A percentile compares a stretch with the other conserved stretches of the same genome.
phyloP scores from a whole-genome alignment of 164 flowering plant species.

The Chloranthus sessilifolius region DNA sequence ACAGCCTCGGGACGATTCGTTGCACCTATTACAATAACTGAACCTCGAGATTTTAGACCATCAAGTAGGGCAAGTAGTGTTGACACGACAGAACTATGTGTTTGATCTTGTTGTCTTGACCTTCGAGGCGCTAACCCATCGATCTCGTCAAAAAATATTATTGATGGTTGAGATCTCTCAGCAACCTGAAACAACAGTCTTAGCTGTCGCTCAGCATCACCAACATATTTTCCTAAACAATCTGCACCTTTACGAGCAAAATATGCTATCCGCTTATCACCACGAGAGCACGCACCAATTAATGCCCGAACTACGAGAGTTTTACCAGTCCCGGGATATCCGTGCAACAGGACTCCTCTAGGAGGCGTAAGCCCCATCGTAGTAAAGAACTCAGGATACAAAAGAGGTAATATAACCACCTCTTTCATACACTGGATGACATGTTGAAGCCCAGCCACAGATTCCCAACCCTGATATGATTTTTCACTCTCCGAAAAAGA shows the following conservation, averaged over 20 bases:
- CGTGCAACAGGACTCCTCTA: conserved; percentile 96
- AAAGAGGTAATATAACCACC: conserved; percentile 85
- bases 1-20: conserved; percentile 97
- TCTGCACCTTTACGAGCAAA: conserved; percentile 99
- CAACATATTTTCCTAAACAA: conserved; percentile 97
- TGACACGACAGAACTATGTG: conserved; percentile 98
- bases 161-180: conserved; percentile 95
- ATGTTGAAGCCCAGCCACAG: conserved; percentile 95
- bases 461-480: conserved; percentile 82
- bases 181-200: conserved; percentile 96
- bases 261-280: conserved; percentile 87
- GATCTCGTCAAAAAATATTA: conserved; percentile 97
- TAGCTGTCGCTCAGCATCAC: conserved; percentile 98
- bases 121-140: conserved; percentile 94
- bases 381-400: conserved; percentile 84
- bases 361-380: conserved; percentile 88
- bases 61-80: conserved; percentile 91
- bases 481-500: conserved; percentile 38
- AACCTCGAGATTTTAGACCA: conserved; percentile 95
- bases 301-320: conserved; percentile 89
- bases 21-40: conserved; percentile 97
- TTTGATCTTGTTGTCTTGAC: conserved; percentile 91
- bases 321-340: conserved; percentile 98
- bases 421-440: conserved; percentile 91
- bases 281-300: conserved; percentile 94